Conservation (phyloP, 2,329 filamentous ascomycete genomes). For the Neopestalotiopsis rosae region DNA sequence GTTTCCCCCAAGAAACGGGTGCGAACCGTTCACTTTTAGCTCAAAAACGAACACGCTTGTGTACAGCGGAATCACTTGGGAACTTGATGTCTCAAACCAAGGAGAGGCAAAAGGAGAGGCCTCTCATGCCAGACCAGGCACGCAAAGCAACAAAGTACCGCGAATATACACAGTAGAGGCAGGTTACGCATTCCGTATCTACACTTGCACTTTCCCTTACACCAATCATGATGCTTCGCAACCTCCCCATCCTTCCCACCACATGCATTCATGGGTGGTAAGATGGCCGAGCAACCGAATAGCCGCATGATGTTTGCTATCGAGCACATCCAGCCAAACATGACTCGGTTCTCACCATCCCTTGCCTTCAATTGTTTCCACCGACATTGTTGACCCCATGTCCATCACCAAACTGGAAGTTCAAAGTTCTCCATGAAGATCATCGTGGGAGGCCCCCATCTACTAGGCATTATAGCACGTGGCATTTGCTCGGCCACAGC, state of each 20-base stretch:
- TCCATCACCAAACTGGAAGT: neutral
- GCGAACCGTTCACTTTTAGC: neutral
- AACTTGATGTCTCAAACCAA: neutral
- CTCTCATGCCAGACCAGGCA: neutral
- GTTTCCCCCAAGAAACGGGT: neutral
- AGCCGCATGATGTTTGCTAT: conserved; percentile 3
- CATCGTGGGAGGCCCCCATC: neutral
- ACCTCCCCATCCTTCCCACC: neutral
- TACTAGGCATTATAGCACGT: neutral
- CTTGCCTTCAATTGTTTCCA: neutral
- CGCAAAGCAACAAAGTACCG: neutral
- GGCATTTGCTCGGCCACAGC: neutral
- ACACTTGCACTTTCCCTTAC: neutral
- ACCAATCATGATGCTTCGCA: neutral
- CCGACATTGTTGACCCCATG: neutral
- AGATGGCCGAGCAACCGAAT: conserved; percentile 1
- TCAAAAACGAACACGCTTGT: neutral
- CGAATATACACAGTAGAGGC: neutral
- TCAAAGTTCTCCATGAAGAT: neutral
- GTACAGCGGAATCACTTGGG: neutral
- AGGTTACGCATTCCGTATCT: neutral
- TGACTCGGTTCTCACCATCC: neutral
- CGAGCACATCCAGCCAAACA: neutral
- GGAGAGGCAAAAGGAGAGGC: neutral
- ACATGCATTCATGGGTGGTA: neutral